Evolutionary conservation across 352 stramenopile species (phyloP).

Genomic region (Pelagophyceae sp.): DNA sequence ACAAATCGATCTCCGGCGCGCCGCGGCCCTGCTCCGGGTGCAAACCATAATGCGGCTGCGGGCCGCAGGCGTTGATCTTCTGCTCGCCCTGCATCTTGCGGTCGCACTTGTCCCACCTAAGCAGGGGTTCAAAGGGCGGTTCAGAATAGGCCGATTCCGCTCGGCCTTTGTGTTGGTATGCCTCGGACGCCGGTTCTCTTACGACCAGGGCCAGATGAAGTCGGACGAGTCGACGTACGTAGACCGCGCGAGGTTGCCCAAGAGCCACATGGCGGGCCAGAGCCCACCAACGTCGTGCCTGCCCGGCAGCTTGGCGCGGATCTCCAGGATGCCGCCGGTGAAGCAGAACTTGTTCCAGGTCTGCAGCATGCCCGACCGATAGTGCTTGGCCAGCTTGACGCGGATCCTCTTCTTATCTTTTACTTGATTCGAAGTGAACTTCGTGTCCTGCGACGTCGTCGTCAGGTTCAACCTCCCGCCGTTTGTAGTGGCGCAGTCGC

Average conservation of each 20-base stretch:
- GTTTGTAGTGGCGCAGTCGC: constrained; percentile 61
- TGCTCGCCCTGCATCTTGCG: constrained; percentile 67
- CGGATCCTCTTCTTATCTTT: constrained; percentile 27
- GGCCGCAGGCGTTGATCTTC: constrained; percentile 74
- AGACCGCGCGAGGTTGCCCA: constrained; percentile 85
- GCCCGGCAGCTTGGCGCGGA: constrained; percentile 62
- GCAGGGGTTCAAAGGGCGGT: no score
- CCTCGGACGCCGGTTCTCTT: constrained; percentile 67
- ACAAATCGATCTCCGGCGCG: constrained; percentile 91
- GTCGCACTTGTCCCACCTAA: constrained; percentile 66
- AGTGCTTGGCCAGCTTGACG: constrained; percentile 46
- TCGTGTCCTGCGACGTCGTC: constrained; percentile 47
- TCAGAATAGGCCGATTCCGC: no score
- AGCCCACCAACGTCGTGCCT: constrained; percentile 48
- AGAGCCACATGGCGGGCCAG: constrained; percentile 92
- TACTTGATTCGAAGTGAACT: constrained; percentile 42
- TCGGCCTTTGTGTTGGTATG: no score
- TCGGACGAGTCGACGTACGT: constrained; percentile 77
- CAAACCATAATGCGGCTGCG: constrained; percentile 65
- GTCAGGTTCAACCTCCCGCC: constrained; percentile 51
- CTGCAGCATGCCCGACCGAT: constrained; percentile 68
- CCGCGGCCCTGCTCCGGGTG: constrained; percentile 74
- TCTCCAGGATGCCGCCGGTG: constrained; percentile 72
- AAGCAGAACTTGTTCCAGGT: constrained; percentile 86
- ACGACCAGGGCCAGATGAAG: constrained; percentile 84